Evolutionary conservation across 2,329 filamentous ascomycete species (phyloP), one percentile per base, ranked within the genome.

Genomic region (Botryotinia narcissicola): DNA sequence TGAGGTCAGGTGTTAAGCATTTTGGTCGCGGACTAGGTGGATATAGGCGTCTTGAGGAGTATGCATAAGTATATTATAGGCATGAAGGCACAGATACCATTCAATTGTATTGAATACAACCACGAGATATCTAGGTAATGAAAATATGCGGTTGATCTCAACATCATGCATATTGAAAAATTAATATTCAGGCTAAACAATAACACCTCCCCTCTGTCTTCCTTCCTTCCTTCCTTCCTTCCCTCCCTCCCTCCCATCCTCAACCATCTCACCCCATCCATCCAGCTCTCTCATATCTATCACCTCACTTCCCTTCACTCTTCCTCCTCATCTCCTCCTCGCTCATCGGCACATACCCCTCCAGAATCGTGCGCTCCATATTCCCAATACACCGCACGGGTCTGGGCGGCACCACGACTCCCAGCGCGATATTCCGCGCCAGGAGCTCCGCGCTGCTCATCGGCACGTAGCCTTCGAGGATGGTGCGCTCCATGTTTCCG

Each of bases 1-100:
- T 60, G 90, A 92, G 82, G 86, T 90, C 77, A 84, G 90, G 78
- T 91, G 89, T 80, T 82, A 69, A 51, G 67, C 46, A 63, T 70
- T 54, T 69, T 35, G 44, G 57, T 46, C 29, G 54, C 20, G 68
- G 20, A 59, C 64, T 22, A 46, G 70, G 57, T 59, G 60, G 60
- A 62, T 62, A 40, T 73, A 72, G 48, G 62, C 54, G 70, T 62
- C 60, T 67, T 63, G 57, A 67, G 48, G 63, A 64, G 54, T n/a
- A 32, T 35, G 35, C 32, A 51, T 54, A 51, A 37, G 40, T 40
- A 72, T 64, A 61, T 72, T 51, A 16, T 40, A 60, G 35, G 32
- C 22, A 59, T 61, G 16, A 37, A 64, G 25, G 67, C 18, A 5
- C 51, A 71, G 25, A 40, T 54, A 40, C 25, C 46, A 51, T 40